phyloP scores from a whole-genome alignment of 1,284 basidiomycete genomes.

The Sanghuangporus baumii region DNA sequence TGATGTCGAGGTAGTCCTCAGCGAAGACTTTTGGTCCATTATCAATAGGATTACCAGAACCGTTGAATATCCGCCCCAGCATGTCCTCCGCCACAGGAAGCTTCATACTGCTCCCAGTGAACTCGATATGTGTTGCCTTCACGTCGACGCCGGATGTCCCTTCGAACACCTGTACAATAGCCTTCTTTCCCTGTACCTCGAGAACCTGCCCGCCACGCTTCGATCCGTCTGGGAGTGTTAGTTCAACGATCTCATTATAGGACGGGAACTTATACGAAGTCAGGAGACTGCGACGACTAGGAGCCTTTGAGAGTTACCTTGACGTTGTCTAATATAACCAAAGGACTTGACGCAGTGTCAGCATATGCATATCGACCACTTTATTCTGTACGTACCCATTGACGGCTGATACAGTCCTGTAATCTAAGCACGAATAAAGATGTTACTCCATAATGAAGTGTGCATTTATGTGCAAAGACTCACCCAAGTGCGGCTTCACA shows the following conservation, averaged over 20 bases:
- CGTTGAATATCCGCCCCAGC: conserved; percentile 99
- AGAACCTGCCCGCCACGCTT: conserved; percentile 96
- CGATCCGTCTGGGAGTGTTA: conserved; percentile 94
- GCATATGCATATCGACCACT: conserved; percentile 19
- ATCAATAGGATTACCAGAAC: conserved; percentile 96
- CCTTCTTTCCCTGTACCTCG: conserved; percentile 98
- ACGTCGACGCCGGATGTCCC: conserved; percentile 98
- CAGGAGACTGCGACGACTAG: conserved; percentile 14
- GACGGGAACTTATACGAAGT: conserved; percentile 74
- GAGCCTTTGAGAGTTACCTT: conserved; percentile 53
- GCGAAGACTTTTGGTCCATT: conserved; percentile 99
- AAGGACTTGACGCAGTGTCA: conserved; percentile 49
- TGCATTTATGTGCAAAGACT: not conserved
- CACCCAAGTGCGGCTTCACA: conserved; percentile 88
- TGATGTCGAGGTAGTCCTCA: conserved; percentile 99
- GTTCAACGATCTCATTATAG: conserved; percentile 99
- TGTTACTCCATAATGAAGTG: not conserved
- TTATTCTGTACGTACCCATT: conserved; percentile 68
- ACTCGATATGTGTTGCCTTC: conserved; percentile 95
- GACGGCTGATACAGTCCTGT: conserved; percentile 93
- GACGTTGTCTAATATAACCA: conserved; percentile 98
- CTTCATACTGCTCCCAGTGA: conserved; percentile 98
- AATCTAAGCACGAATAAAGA: conserved; percentile 55
- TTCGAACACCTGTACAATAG: conserved; percentile 99
- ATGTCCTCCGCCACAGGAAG: conserved; percentile 99